Conservation (phyloP, 2,329 filamentous ascomycete genomes). For the Apiospora hydei region DNA sequence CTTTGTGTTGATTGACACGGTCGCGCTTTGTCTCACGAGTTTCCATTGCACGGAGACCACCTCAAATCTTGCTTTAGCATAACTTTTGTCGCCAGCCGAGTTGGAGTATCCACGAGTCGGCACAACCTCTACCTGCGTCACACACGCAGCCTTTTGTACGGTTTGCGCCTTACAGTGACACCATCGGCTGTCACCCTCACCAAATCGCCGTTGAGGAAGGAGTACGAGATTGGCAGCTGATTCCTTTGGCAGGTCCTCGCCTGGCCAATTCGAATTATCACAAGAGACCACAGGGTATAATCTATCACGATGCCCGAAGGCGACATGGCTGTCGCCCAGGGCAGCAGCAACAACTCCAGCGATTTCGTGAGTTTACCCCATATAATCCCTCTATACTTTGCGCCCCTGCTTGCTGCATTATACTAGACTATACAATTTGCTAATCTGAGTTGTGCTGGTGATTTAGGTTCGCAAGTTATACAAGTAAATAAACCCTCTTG, state of each 20-base stretch:
- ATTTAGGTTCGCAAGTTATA: constrained; percentile 93
- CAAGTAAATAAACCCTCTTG: constrained; percentile 70
- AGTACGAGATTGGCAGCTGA: neutral
- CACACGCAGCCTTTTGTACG: constrained; percentile 2
- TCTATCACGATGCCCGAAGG: constrained; percentile 39
- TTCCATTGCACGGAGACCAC: constrained; percentile 11
- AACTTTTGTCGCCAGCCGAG: constrained; percentile 7
- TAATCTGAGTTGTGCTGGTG: constrained; percentile 36
- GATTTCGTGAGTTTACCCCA: constrained; percentile 79
- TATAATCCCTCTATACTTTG: constrained; percentile 31
- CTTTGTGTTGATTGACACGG: constrained; percentile 12
- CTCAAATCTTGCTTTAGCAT: constrained; percentile 6
- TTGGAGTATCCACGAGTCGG: constrained; percentile 2
- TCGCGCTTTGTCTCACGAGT: constrained; percentile 8
- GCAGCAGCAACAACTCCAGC: constrained; percentile 79
- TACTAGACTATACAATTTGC: constrained; percentile 27
- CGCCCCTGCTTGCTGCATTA: constrained; percentile 22
- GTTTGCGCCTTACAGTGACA: constrained; percentile 5
- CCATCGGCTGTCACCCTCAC: constrained; percentile 17
- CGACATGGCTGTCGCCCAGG: constrained; percentile 48
- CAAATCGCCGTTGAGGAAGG: neutral
- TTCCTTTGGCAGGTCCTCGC: constrained; percentile 1
- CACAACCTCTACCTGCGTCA: neutral
- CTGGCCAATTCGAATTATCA: neutral
- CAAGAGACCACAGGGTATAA: neutral